Percentiles rank a stretch among this genome's conserved stretches.
Conservation (phyloP, 768 basidiomycete species). For the Saitozyma sp. region DNA sequence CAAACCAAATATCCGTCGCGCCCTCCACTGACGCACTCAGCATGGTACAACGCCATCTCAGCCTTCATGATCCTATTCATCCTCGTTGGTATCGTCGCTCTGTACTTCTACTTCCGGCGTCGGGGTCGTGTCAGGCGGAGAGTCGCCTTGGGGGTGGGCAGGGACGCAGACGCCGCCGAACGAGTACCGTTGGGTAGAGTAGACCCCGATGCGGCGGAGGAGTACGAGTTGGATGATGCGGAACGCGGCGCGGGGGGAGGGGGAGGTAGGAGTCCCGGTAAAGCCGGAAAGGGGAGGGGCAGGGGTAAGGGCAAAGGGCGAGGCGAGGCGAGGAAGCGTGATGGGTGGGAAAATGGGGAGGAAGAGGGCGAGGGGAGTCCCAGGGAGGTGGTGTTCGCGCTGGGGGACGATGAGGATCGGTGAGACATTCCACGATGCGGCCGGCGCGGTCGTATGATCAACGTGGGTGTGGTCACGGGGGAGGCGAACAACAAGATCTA, state of each 20-base stretch:
- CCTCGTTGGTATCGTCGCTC: conserved; percentile 65
- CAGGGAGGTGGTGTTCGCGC: conserved; percentile 25
- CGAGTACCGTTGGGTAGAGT: conserved; percentile 52
- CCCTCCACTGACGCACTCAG: conserved; percentile 53
- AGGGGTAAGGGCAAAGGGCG: conserved; percentile 54
- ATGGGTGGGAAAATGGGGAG: conserved; percentile 56
- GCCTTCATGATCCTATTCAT: conserved; percentile 79
- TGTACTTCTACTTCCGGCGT: conserved; percentile 77
- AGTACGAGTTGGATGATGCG: conserved; percentile 43
- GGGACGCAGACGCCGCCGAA: conserved; percentile 38
- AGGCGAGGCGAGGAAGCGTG: conserved; percentile 45
- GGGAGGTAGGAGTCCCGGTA: conserved; percentile 22
- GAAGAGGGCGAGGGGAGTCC: conserved; percentile 58
- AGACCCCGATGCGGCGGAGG: conserved; percentile 72
- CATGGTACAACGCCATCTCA: conserved; percentile 93
- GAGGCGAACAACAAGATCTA: too few relatives aligned
- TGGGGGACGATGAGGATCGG: conserved; percentile 33
- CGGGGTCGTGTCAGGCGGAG: conserved; percentile 51
- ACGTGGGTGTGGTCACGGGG: too few relatives aligned
- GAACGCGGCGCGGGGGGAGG: conserved; percentile 3
- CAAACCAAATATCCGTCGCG: too few relatives aligned
- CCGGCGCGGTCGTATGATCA: too few relatives aligned
- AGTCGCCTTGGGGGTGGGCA: conserved; percentile 37
- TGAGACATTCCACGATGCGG: too few relatives aligned
- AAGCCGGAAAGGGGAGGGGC: conserved; percentile 7